phyloP scores from a whole-genome alignment of 192 early-diverging fungal species.

The Oehlia diaphana region DNA sequence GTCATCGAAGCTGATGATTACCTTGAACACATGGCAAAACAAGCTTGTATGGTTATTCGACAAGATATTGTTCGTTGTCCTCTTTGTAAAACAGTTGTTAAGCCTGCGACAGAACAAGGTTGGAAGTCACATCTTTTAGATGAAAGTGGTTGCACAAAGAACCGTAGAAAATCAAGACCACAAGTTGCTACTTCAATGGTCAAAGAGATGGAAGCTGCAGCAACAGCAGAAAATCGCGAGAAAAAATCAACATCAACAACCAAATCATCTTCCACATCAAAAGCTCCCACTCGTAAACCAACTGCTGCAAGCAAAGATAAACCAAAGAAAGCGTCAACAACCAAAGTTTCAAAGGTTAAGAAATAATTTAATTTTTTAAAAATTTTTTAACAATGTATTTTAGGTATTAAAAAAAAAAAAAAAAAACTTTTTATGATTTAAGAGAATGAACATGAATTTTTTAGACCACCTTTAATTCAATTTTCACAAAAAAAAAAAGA shows the following conservation, averaged over 20 bases:
- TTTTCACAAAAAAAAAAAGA: background rate
- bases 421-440: background rate
- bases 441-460: no score
- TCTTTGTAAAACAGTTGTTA: constrained; percentile 58
- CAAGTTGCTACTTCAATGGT: background rate
- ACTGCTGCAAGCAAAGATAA: background rate
- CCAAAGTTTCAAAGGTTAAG: constrained; percentile 2
- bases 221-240: background rate
- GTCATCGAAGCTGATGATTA: constrained; percentile 55
- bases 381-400: background rate
- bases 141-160: constrained; percentile 56
- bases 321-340: background rate
- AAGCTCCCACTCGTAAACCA: background rate
- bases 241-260: background rate
- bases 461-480: no score
- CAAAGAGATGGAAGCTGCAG: background rate
- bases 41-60: constrained; percentile 40
- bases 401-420: background rate
- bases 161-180: constrained; percentile 33
- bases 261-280: background rate
- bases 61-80: constrained; percentile 53
- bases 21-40: constrained; percentile 47
- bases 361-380: background rate
- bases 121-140: constrained; percentile 68
- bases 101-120: constrained; percentile 51